Conservation (phyloP, 257 asterid genomes). For the Thymus quinquecostatus region DNA sequence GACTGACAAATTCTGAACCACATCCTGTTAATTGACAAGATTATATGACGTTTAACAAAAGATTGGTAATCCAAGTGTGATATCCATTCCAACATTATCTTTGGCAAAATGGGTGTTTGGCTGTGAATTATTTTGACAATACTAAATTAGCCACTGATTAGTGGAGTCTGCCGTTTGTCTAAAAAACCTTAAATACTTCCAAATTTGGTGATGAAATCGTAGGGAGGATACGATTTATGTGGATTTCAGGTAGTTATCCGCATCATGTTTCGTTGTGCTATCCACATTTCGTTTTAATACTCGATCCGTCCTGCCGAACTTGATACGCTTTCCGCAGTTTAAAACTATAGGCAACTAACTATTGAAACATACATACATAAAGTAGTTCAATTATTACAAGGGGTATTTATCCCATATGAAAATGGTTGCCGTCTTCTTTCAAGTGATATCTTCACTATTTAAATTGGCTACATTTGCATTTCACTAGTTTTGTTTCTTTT, state of each 20-base stretch:
- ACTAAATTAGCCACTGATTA: background rate
- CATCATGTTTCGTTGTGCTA: background rate
- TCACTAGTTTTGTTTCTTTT: too few species aligned
- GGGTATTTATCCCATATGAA: background rate
- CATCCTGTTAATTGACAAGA: background rate
- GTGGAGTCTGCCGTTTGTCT: slow-evolving; percentile 19
- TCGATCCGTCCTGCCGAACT: too few species aligned
- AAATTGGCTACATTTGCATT: too few species aligned
- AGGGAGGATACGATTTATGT: background rate
- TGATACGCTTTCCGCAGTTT: too few species aligned
- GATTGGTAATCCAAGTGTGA: slow-evolving; percentile 23
- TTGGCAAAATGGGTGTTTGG: background rate
- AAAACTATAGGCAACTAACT: too few species aligned
- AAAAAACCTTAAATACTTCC: slow-evolving; percentile 12
- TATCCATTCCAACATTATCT: slow-evolving; percentile 38
- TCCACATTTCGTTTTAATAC: background rate
- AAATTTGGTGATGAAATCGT: background rate
- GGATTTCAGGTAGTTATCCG: background rate
- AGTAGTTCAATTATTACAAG: background rate
- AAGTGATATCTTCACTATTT: background rate
- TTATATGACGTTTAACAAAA: background rate
- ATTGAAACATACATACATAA: too few species aligned
- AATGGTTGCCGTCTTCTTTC: background rate
- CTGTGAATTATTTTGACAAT: background rate
- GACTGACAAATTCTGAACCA: background rate